A percentile compares a stretch with the other conserved stretches of the same genome.
phyloP scores from a whole-genome alignment of 805 yeast genomes.

The Ogataea henricii region DNA sequence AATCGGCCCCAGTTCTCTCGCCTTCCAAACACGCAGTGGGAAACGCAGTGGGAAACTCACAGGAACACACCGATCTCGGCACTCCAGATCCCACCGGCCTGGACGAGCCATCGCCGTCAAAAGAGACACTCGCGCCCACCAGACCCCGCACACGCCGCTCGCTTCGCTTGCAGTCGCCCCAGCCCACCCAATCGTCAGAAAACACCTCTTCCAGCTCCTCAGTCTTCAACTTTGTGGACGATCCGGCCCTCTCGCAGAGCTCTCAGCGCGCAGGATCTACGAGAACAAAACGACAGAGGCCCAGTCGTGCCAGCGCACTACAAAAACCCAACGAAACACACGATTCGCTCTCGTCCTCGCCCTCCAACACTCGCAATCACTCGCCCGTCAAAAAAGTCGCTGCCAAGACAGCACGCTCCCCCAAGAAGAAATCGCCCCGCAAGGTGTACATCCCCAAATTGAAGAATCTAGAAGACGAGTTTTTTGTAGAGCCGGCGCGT shows the following conservation, averaged over 20 bases:
- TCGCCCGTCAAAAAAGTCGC: background rate
- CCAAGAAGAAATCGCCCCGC: conserved; percentile 10
- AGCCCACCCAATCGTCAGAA: background rate
- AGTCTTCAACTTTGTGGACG: conserved; percentile 13
- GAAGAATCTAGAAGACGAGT: conserved; percentile 17
- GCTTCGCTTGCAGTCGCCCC: background rate
- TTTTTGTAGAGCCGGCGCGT: conserved; percentile 20
- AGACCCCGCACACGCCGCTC: background rate
- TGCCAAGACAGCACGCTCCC: background rate
- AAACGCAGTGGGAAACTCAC: background rate
- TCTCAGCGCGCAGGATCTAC: background rate
- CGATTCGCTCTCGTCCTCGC: background rate
- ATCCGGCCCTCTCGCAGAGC: background rate
- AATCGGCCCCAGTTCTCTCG: background rate
- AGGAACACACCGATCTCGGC: background rate
- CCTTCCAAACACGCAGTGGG: background rate
- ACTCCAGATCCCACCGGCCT: background rate
- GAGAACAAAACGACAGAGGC: background rate
- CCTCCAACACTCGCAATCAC: background rate
- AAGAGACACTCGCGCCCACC: background rate
- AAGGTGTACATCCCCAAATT: conserved; percentile 22
- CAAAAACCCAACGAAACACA: background rate
- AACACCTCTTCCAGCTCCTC: background rate
- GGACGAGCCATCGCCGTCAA: background rate
- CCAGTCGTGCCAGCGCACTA: background rate